Evolutionary conservation across 805 yeast species (phyloP).

Genomic region (Candida alai): DNA sequence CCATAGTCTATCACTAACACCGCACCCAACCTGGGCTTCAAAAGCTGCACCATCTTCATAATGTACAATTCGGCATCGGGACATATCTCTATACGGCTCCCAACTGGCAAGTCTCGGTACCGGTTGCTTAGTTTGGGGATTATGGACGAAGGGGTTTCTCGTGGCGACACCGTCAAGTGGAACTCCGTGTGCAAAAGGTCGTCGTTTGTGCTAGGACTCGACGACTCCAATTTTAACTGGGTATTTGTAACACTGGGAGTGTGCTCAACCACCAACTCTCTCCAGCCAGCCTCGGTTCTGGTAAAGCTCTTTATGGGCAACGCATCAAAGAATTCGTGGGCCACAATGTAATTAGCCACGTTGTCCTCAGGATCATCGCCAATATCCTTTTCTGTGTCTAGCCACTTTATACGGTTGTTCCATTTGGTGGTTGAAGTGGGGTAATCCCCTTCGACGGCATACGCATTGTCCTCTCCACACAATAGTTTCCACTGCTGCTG

Average conservation of each 20-base stretch:
- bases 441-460: conserved; percentile 30
- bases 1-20: conserved; percentile 81
- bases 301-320: conserved; percentile 68
- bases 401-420: conserved; percentile 56
- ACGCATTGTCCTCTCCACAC: conserved; percentile 27
- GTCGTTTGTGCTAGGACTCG: conserved; percentile 1
- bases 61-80: conserved; percentile 66
- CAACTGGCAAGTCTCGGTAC: conserved; percentile 49
- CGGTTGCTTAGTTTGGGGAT: conserved; percentile 51
- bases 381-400: conserved; percentile 53
- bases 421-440: conserved; percentile 41
- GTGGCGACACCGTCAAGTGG: conserved; percentile 53
- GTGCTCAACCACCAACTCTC: conserved; percentile 69
- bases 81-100: conserved; percentile 65
- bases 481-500: conserved; percentile 50
- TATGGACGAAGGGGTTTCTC: conserved; percentile 58
- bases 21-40: conserved; percentile 48
- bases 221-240: conserved; percentile 24
- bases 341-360: conserved; percentile 59
- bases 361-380: conserved; percentile 13
- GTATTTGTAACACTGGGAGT: conserved; percentile 33
- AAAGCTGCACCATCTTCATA: conserved; percentile 46
- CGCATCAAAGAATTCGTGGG: conserved; percentile 88
- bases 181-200: conserved; percentile 36
- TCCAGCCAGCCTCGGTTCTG: conserved; percentile 67